A percentile compares a stretch with the other conserved stretches of the same genome.
Evolutionary conservation across 2,329 filamentous ascomycete species (phyloP).

Genomic region (Hawksworthiomyces lignivorus): DNA sequence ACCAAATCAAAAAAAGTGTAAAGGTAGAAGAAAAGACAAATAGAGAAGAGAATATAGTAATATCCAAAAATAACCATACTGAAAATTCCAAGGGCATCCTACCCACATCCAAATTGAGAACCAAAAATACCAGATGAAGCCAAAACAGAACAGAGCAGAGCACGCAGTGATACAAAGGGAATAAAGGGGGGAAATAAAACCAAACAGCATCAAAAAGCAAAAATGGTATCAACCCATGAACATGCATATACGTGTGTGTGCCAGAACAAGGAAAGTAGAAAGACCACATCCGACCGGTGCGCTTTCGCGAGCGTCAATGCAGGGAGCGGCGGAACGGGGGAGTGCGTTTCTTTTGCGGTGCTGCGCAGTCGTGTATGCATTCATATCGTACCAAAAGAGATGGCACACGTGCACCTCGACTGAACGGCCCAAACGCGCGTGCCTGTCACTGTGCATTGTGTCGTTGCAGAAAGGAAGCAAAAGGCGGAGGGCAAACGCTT

Average conservation of each 20-base stretch:
- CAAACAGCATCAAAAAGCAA: not conserved
- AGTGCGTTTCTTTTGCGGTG: too few species aligned
- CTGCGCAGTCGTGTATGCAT: too few species aligned
- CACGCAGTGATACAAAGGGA: conserved; percentile 2
- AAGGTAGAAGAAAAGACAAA: conserved; percentile 3
- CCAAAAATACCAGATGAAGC: not conserved
- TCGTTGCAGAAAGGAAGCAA: too few species aligned
- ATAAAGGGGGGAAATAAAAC: not conserved
- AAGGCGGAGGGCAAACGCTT: too few species aligned
- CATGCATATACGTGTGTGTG: conserved; percentile 2
- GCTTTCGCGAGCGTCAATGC: too few species aligned
- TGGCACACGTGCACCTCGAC: too few species aligned
- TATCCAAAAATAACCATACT: conserved; percentile 3
- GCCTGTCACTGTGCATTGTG: too few species aligned
- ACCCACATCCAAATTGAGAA: not conserved
- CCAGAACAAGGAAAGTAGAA: not conserved
- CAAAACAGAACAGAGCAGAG: not conserved
- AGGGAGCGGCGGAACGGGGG: too few species aligned
- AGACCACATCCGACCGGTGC: too few species aligned
- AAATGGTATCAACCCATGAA: conserved; percentile 5
- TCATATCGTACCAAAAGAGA: too few species aligned
- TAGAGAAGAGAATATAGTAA: conserved; percentile 11
- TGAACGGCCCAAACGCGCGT: too few species aligned
- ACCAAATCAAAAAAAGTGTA: not conserved
- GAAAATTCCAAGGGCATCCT: conserved; percentile 11